Conservation (phyloP, 2,329 filamentous ascomycete species). For the Allantophomopsis cytisporea region DNA sequence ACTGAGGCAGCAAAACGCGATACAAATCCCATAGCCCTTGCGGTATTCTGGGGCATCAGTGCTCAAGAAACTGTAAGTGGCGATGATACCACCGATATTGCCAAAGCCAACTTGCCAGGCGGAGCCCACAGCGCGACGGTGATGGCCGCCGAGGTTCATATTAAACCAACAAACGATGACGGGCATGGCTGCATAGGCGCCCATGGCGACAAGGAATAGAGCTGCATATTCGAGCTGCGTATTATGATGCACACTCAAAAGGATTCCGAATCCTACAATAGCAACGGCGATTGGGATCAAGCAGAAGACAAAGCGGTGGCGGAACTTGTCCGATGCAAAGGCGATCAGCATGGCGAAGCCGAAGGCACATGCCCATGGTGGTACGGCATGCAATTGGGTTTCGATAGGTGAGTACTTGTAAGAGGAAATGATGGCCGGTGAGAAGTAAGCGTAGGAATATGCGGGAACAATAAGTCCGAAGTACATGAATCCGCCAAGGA, state of each 20-base stretch:
- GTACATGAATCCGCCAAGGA: constrained; percentile 69
- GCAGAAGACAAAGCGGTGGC: constrained; percentile 64
- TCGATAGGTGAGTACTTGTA: constrained; percentile 46
- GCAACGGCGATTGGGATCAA: constrained; percentile 54
- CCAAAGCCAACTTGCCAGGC: constrained; percentile 72
- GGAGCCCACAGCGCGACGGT: constrained; percentile 53
- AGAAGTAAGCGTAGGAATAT: constrained; percentile 68
- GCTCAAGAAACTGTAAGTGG: constrained; percentile 54
- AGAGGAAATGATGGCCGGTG: constrained; percentile 54
- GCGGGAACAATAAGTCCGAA: constrained; percentile 67
- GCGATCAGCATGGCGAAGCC: constrained; percentile 67
- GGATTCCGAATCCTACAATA: constrained; percentile 63
- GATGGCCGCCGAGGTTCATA: constrained; percentile 66
- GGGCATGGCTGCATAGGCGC: constrained; percentile 79
- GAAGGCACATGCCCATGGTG: constrained; percentile 60
- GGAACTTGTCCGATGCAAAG: constrained; percentile 52
- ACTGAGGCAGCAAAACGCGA: constrained; percentile 60
- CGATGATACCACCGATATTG: constrained; percentile 68
- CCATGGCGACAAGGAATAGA: constrained; percentile 70
- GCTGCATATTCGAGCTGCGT: constrained; percentile 58
- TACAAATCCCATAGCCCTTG: constrained; percentile 64
- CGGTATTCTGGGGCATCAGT: constrained; percentile 56
- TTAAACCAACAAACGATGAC: constrained; percentile 75
- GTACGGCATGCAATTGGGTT: constrained; percentile 35
- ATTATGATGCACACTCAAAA: constrained; percentile 59